Evolutionary conservation across 495 filamentous ascomycete genomes (phyloP).

Genomic region (Daldinia loculata): DNA sequence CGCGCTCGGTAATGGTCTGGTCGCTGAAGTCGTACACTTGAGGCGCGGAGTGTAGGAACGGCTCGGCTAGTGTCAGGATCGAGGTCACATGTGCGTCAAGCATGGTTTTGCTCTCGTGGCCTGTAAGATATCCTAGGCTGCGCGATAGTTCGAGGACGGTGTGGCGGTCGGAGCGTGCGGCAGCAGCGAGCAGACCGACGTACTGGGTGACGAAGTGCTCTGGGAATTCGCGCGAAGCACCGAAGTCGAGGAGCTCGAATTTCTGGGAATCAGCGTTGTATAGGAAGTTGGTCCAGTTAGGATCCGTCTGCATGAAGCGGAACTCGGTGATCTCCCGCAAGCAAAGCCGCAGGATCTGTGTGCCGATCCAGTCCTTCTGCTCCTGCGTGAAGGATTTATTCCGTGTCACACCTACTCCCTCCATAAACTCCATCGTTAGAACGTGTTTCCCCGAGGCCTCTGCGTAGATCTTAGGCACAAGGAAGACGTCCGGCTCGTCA

Average conservation of each 20-base stretch:
- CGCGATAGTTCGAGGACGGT: conserved; percentile 74
- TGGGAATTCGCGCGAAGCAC: conserved; percentile 88
- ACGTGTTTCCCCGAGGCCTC: conserved; percentile 88
- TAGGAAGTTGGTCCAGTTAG: conserved; percentile 99
- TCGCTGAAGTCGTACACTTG: conserved; percentile 90
- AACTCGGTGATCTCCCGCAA: conserved; percentile 93
- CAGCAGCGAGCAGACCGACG: conserved; percentile 77
- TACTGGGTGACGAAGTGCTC: conserved; percentile 80
- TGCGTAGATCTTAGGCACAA: conserved; percentile 77
- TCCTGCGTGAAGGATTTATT: conserved; percentile 69
- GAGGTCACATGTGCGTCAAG: conserved; percentile 83
- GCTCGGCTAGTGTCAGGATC: conserved; percentile 89
- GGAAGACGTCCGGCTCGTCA: conserved; percentile 74
- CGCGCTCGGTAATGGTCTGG: conserved; percentile 95
- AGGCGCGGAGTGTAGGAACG: conserved; percentile 77
- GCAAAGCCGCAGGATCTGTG: conserved; percentile 90
- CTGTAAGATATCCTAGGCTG: conserved; percentile 89
- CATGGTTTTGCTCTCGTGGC: conserved; percentile 83
- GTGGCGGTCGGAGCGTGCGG: conserved; percentile 70
- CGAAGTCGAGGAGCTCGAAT: conserved; percentile 95
- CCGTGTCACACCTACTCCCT: conserved; percentile 88
- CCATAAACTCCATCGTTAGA: conserved; percentile 90
- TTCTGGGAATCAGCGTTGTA: conserved; percentile 77
- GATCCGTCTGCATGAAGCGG: conserved; percentile 98
- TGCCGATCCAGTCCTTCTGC: conserved; percentile 91